Evolutionary conservation across 306 rosid genomes (phyloP).

Genomic region (Castanea mollissima): DNA sequence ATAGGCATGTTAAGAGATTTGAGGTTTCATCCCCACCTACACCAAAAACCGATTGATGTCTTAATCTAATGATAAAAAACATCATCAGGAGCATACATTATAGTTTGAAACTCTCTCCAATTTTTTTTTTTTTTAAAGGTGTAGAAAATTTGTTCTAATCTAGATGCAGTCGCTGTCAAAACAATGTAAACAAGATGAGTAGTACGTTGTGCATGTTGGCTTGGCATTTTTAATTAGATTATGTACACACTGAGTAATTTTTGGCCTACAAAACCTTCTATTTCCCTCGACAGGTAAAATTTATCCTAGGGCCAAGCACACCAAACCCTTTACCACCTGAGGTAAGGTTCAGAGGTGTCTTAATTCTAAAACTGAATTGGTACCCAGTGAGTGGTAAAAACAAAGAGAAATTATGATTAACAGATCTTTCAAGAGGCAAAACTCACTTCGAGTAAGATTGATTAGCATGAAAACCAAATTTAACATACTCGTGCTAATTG

Average conservation of each 20-base stretch:
- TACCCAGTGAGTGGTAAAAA: background rate
- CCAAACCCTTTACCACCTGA: background rate
- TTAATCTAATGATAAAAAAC: too few species aligned
- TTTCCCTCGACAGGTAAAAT: background rate
- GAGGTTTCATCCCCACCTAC: rapidly evolving
- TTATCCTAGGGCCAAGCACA: background rate
- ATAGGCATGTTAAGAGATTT: too few species aligned
- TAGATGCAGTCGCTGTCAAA: background rate
- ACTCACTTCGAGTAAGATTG: background rate
- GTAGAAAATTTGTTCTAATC: background rate
- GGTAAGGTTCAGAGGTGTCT: background rate
- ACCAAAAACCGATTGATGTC: rapidly evolving
- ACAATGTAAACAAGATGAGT: background rate
- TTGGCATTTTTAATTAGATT: background rate
- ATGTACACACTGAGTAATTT: background rate
- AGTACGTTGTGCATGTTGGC: background rate
- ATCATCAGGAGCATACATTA: rapidly evolving
- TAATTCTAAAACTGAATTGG: background rate
- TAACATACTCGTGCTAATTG: background rate
- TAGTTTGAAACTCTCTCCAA: too few species aligned
- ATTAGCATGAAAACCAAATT: background rate
- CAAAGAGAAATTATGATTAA: background rate
- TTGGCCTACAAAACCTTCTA: background rate
- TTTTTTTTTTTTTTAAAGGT: too few species aligned
- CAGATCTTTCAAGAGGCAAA: background rate